phyloP scores from a whole-genome alignment of 306 rosid species.

The Prunus armeniaca region DNA sequence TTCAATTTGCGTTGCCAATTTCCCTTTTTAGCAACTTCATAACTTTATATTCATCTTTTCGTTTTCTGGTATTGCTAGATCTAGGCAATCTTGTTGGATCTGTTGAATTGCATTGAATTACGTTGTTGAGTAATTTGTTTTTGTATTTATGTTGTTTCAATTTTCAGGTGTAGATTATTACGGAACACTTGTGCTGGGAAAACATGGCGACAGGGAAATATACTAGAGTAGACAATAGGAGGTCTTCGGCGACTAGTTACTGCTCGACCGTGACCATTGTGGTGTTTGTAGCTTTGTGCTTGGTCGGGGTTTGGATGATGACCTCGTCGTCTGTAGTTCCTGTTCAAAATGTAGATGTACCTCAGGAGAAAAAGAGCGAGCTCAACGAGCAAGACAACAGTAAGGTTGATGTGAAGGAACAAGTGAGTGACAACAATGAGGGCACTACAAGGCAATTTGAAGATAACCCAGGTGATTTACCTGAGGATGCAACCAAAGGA shows the following conservation, averaged over 20 bases:
- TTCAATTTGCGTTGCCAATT: background rate
- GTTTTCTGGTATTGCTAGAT: background rate
- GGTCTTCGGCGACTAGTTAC: conserved; percentile 63
- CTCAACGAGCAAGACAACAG: conserved; percentile 34
- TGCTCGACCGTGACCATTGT: conserved; percentile 83
- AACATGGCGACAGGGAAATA: conserved; percentile 77
- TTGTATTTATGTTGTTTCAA: conserved; percentile 4
- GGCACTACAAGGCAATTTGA: conserved; percentile 57
- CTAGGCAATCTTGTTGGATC: background rate
- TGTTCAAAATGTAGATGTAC: conserved; percentile 59
- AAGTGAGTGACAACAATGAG: conserved; percentile 35
- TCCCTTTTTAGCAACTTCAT: background rate
- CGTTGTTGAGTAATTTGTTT: background rate
- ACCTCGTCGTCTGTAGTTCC: conserved; percentile 84
- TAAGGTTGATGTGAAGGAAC: conserved; percentile 45
- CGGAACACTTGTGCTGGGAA: conserved; percentile 3
- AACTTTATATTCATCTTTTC: background rate
- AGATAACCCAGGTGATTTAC: conserved; percentile 67
- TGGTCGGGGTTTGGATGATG: conserved; percentile 97
- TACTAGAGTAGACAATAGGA: conserved; percentile 62
- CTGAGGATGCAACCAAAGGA: conserved; percentile 68
- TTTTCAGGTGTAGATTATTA: conserved; percentile 25
- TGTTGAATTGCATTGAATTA: background rate
- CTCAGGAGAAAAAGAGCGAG: conserved; percentile 51
- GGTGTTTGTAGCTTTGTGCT: conserved; percentile 78